These are phyloP conservation scores for Dacryopinax spathularia DNA, from an alignment of 768 basidiomycete species.

Conservation along the genomic window DNA sequence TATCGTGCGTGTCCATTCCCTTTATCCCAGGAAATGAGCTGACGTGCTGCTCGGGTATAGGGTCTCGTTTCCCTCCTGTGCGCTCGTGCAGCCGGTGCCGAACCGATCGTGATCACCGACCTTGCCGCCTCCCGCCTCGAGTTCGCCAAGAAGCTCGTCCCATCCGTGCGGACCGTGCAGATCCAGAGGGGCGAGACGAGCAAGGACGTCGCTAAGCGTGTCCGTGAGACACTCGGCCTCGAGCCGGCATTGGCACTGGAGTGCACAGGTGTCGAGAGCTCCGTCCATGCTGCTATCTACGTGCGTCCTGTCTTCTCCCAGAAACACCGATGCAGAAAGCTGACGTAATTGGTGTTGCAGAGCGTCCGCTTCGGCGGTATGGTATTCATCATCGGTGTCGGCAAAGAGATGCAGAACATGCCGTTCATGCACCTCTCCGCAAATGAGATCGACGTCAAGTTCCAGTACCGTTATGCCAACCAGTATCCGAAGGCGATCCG, in stretches of 20 bases:
- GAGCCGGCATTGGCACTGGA: constrained; percentile 23
- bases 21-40: background rate
- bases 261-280: constrained; percentile 29
- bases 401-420: constrained; percentile 22
- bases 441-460: constrained; percentile 26
- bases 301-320: constrained; percentile 12
- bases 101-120: constrained; percentile 31
- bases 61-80: constrained; percentile 25
- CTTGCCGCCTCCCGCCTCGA: constrained; percentile 25
- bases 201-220: constrained; percentile 18
- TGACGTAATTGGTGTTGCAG: constrained; percentile 10
- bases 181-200: constrained; percentile 19
- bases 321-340: background rate
- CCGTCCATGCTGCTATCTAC: constrained; percentile 25
- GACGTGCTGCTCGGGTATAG: background rate
- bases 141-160: constrained; percentile 27
- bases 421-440: constrained; percentile 27
- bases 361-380: constrained; percentile 26
- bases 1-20: constrained; percentile 19
- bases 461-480: constrained; percentile 28
- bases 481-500: constrained; percentile 31
- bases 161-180: constrained; percentile 23
- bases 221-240: constrained; percentile 21
- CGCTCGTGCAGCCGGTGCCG: constrained; percentile 26
- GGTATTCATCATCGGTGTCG: constrained; percentile 30